Evolutionary conservation across 805 yeast genomes (phyloP).

Genomic region (Lachancea dasiensis): DNA sequence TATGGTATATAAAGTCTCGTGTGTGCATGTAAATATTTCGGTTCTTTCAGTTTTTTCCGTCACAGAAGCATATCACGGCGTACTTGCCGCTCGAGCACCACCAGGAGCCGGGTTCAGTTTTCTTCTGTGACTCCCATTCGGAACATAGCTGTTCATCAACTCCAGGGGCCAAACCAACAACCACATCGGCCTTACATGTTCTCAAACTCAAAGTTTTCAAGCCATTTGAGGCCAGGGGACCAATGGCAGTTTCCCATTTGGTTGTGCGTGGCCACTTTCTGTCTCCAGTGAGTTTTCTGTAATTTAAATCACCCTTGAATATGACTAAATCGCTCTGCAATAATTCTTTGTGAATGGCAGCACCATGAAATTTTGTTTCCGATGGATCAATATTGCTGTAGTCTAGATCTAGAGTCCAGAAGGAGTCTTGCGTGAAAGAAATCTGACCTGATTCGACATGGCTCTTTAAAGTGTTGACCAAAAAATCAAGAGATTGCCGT

Average conservation of each 20-base stretch:
- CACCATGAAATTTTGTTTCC: constrained; percentile 48
- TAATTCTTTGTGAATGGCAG: constrained; percentile 55
- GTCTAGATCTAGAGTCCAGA: constrained; percentile 81
- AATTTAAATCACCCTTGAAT: constrained; percentile 94
- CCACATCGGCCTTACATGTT: constrained; percentile 95
- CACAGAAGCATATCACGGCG: constrained; percentile 72
- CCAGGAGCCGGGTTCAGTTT: constrained; percentile 59
- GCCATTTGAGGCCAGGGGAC: constrained; percentile 55
- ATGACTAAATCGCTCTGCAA: constrained; percentile 62
- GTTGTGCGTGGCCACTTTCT: constrained; percentile 82
- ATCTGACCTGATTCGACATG: constrained; percentile 45
- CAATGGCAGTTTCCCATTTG: constrained; percentile 64
- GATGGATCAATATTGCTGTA: constrained; percentile 60
- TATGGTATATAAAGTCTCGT: too few relatives aligned
- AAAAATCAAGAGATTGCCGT: constrained; percentile 41
- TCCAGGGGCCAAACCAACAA: constrained; percentile 76
- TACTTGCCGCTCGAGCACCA: constrained; percentile 92
- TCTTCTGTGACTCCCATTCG: constrained; percentile 47
- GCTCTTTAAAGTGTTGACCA: constrained; percentile 41
- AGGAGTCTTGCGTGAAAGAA: constrained; percentile 52
- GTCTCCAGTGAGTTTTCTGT: constrained; percentile 90
- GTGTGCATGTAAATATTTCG: constrained; percentile 2
- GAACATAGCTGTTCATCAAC: constrained; percentile 59
- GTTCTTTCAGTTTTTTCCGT: constrained; percentile 8
- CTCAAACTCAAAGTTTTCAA: constrained; percentile 70